phyloP scores from a whole-genome alignment of 805 yeast genomes.

The Metschnikowia dekortorum region DNA sequence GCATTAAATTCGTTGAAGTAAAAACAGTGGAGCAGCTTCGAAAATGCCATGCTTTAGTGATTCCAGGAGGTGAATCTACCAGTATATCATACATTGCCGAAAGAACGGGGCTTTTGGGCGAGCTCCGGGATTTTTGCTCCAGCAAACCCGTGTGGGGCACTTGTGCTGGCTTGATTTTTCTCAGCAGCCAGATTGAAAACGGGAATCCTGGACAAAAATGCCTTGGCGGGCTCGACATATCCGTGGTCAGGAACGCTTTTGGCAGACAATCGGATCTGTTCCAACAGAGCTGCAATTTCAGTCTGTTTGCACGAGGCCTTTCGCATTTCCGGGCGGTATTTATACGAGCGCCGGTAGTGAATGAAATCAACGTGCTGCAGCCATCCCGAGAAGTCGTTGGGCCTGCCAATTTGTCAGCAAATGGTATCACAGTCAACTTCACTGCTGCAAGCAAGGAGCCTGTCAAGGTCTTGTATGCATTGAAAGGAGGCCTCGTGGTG shows the following conservation, averaged over 20 bases:
- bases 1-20: slow-evolving; percentile 43
- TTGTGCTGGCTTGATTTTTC: slow-evolving; percentile 75
- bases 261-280: slow-evolving; percentile 76
- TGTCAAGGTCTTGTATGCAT: slow-evolving; percentile 40
- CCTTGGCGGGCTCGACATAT: slow-evolving; percentile 61
- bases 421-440: slow-evolving; percentile 1
- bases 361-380: slow-evolving; percentile 12
- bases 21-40: slow-evolving; percentile 48
- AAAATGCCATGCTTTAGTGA: slow-evolving; percentile 53
- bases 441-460: slow-evolving; percentile 19
- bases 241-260: slow-evolving; percentile 68
- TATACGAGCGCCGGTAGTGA: slow-evolving; percentile 74
- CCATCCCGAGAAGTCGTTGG: slow-evolving; percentile 9
- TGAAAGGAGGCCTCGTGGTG: slow-evolving; percentile 47
- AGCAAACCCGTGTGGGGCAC: slow-evolving; percentile 74
- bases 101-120: slow-evolving; percentile 53
- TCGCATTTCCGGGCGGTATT: slow-evolving; percentile 47
- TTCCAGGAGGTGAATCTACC: slow-evolving; percentile 74
- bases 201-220: slow-evolving; percentile 52
- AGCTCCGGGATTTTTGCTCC: slow-evolving; percentile 48
- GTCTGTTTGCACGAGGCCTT: slow-evolving; percentile 39
- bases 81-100: slow-evolving; percentile 69
- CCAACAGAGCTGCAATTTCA: slow-evolving; percentile 41
- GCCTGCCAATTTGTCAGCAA: slow-evolving; percentile 8
- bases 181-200: slow-evolving; percentile 50